Evolutionary conservation across 192 early-diverging fungal genomes (phyloP).

Genomic region (Geranomyces michiganensis): DNA sequence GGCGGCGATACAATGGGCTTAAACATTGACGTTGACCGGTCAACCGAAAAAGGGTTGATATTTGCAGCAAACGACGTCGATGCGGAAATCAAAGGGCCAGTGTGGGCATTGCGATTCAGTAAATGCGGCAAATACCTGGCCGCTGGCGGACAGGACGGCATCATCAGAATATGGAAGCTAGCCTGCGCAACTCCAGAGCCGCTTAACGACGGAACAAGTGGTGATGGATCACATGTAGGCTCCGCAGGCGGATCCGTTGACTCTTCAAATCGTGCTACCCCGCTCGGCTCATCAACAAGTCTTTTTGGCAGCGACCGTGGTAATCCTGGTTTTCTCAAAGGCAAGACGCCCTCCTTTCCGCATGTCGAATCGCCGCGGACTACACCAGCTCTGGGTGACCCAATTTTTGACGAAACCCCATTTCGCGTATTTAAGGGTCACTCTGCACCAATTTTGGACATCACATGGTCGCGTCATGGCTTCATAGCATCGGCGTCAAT

Average conservation of each 20-base stretch:
- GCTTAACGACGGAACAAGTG: not conserved
- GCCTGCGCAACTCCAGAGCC: not conserved
- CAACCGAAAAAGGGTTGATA: conserved; percentile 1
- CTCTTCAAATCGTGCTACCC: not conserved
- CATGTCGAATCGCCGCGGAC: not conserved
- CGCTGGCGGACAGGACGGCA: conserved; percentile 75
- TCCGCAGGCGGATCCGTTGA: not conserved
- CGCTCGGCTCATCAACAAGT: not conserved
- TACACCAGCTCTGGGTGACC: not conserved
- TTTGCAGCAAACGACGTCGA: conserved; percentile 34
- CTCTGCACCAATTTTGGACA: conserved; percentile 65
- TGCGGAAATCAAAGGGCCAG: conserved; percentile 44
- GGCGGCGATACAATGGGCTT: conserved; percentile 18
- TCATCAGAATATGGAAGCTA: conserved; percentile 68
- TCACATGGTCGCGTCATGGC: conserved; percentile 59
- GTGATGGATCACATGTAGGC: not conserved
- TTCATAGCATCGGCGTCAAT: conserved; percentile 81
- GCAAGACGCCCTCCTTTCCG: not conserved
- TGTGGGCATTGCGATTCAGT: conserved; percentile 82
- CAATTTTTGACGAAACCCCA: conserved; percentile 49
- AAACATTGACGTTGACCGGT: not conserved
- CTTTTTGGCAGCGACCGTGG: not conserved
- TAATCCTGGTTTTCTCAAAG: not conserved
- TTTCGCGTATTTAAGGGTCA: conserved; percentile 77
- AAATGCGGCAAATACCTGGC: conserved; percentile 77